Evolutionary conservation across 2,329 filamentous ascomycete species (phyloP).

Genomic region (Colletotrichum eleusines): DNA sequence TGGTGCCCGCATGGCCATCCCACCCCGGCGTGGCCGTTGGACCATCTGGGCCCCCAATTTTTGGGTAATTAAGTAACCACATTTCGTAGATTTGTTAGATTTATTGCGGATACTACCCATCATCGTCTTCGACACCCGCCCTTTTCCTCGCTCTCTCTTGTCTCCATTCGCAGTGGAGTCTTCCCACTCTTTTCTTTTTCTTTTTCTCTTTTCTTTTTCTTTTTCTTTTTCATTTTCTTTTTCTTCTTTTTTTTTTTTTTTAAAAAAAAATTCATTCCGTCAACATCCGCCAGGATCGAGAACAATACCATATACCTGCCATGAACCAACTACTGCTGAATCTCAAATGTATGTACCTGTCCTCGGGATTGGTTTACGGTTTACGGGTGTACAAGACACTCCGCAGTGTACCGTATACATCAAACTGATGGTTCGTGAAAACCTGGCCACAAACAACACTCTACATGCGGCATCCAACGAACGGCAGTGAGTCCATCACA

Average conservation of each 20-base stretch:
- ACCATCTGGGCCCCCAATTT: too few species aligned
- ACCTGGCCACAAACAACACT: not conserved
- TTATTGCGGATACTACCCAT: not conserved
- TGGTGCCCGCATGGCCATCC: not conserved
- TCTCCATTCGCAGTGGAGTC: not conserved
- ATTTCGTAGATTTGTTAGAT: not conserved
- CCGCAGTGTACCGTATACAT: too few species aligned
- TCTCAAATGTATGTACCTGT: too few species aligned
- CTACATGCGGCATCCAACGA: not conserved
- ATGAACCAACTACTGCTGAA: too few species aligned
- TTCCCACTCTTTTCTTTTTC: not conserved
- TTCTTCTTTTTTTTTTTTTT: not conserved
- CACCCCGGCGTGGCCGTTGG: not conserved
- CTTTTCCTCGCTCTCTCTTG: conserved; percentile 17
- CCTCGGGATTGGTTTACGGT: too few species aligned
- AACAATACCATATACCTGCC: not conserved
- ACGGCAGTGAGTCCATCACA: not conserved
- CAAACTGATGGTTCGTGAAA: not conserved
- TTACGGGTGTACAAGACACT: too few species aligned
- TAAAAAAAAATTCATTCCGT: not conserved
- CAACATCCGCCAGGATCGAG: not conserved
- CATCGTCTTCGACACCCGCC: not conserved
- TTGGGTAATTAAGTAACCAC: not conserved
- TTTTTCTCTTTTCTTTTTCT: too few species aligned
- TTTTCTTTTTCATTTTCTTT: too few species aligned